These are phyloP conservation scores for Scheffersomyces stambukii DNA, from an alignment of 1,139 yeast species.

Conservation along the genomic window DNA sequence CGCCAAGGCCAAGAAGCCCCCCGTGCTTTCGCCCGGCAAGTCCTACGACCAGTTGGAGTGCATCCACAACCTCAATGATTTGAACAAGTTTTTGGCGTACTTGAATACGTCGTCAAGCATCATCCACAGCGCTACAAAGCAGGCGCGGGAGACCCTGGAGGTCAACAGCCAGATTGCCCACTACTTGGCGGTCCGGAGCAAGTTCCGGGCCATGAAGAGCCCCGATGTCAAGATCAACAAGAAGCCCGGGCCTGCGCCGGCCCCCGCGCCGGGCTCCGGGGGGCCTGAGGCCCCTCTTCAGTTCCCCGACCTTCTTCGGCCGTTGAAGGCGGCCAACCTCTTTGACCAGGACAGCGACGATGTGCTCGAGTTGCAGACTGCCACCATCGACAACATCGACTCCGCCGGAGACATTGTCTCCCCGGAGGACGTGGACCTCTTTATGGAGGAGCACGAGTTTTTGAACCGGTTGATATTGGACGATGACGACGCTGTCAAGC, in stretches of 20 bases:
- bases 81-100: constrained; percentile 40
- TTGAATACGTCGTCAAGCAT: constrained; percentile 36
- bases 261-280: no score
- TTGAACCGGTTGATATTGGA: constrained; percentile 11
- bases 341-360: constrained; percentile 12
- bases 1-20: constrained; percentile 5
- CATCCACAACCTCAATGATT: constrained; percentile 39
- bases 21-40: constrained; percentile 9
- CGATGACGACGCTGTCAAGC: constrained; percentile 8
- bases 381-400: constrained; percentile 8
- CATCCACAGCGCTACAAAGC: constrained; percentile 40
- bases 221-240: background rate
- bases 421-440: constrained; percentile 10
- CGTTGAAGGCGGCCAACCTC: constrained; percentile 17
- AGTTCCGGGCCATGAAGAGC: constrained; percentile 18
- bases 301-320: constrained; percentile 20
- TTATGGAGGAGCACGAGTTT: constrained; percentile 16
- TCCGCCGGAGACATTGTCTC: background rate
- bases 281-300: constrained; percentile 1
- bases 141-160: constrained; percentile 12
- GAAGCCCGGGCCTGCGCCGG: constrained; percentile 1
- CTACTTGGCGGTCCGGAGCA: constrained; percentile 27
- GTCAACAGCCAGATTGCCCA: constrained; percentile 34
- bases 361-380: constrained; percentile 11
- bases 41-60: constrained; percentile 39